These are phyloP conservation scores for Cucumis melo DNA, from an alignment of 306 rosid species.

Conservation along the genomic window DNA sequence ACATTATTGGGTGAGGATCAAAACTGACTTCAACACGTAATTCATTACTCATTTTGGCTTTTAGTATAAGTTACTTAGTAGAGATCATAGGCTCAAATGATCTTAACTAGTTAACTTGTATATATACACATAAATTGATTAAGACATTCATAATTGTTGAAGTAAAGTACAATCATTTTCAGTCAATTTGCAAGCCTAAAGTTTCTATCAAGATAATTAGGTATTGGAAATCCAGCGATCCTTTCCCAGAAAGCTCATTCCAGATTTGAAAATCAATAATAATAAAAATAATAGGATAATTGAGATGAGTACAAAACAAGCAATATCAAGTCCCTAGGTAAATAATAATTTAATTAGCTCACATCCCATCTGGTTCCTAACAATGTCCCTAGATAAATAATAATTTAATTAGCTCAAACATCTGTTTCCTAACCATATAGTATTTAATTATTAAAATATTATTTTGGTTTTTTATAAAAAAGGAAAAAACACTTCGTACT, in stretches of 20 bases:
- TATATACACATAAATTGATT: neutral
- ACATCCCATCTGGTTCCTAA: neutral
- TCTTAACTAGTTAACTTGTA: neutral
- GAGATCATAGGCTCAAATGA: neutral
- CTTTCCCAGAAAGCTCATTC: neutral
- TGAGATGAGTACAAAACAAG: neutral
- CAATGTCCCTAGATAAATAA: too few relatives aligned
- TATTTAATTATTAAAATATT: too few relatives aligned
- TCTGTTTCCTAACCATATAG: too few relatives aligned
- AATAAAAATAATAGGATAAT: too few relatives aligned
- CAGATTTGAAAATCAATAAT: neutral
- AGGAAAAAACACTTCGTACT: too few relatives aligned
- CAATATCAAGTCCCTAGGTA: neutral
- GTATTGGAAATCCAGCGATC: neutral
- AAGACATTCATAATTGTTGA: neutral
- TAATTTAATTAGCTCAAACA: too few relatives aligned
- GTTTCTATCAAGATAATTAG: neutral
- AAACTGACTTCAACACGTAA: too few relatives aligned
- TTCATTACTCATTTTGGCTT: too few relatives aligned
- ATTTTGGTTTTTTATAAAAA: too few relatives aligned
- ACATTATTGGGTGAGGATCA: too few relatives aligned
- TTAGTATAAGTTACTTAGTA: too few relatives aligned
- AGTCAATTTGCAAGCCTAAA: neutral
- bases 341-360: neutral
- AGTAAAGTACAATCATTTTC: neutral